Evolutionary conservation across 2,329 filamentous ascomycete species (phyloP), one percentile per base, ranked within the genome.

Genomic region (Chrysoporthe deuterocubensis): DNA sequence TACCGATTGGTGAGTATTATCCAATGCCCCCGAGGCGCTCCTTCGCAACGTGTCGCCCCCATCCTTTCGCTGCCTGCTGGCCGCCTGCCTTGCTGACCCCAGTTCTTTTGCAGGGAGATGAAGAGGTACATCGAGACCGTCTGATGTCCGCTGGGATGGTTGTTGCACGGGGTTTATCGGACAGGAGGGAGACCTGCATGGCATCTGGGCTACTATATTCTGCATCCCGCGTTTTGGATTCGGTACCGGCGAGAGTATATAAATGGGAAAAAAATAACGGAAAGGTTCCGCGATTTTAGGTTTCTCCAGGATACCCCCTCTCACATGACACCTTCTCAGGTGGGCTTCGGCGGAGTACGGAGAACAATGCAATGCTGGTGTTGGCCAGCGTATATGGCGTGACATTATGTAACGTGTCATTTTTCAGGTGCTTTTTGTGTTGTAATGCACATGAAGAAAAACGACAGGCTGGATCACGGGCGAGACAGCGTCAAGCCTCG

Each of bases 1-100:
- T 6, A 98, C 96, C 26, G 96, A 98, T 79, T 98, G 95, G 94
- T 95, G 84, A 78, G 91, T 89, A 66, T 64, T 48, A 56, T 44
- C 14, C 18, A 58, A 26, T 26, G 5, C 34, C 32, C 34, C 52
- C 4, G 9, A 7, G 26, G 11, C 21, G 21, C 52, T 40, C 52
- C 13, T 32, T 34, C 5, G 26, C 21, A 11, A 34, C n/a, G 44
- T 42, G 21, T 18, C 40, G 26, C 37, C 46, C 67, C 46, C 67
- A 65, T 34, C 44, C 42, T 4, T 42, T 62, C 11, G 3, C 21
- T 40, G 18, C 32, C 18, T 48, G n/a, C 60, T 62, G 40, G 52
- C 64, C 26, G n/a, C 42, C 4, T 50, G 40, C 34, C 16, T 71
- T 69, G 70, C 75, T 76, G 70, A 72, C 71, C 8, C 26, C 2